These are phyloP conservation scores for Haplosporangium sp. DNA, from an alignment of 371 early-diverging fungal genomes.

Conservation along the genomic window DNA sequence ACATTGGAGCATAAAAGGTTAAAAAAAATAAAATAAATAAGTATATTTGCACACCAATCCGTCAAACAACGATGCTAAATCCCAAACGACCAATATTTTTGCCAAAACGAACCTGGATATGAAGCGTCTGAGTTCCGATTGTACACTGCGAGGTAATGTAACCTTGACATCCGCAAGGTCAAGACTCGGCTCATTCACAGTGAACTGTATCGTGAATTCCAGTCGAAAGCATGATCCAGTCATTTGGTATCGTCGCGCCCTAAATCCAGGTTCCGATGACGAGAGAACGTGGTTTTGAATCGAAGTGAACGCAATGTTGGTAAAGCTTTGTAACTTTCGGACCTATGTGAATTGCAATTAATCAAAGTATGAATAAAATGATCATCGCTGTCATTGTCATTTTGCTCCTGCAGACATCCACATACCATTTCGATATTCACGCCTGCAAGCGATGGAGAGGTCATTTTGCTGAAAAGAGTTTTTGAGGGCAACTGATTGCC, in stretches of 20 bases:
- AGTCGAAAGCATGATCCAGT: constrained; percentile 33
- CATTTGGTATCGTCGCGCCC: constrained; percentile 26
- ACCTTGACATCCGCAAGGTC: constrained; percentile 19
- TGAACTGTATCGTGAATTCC: constrained; percentile 37
- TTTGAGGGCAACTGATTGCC: not conserved
- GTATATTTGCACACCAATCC: not conserved
- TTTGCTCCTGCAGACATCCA: not conserved
- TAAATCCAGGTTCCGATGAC: constrained; percentile 10
- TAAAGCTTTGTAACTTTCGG: constrained; percentile 33
- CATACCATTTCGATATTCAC: constrained; percentile 36
- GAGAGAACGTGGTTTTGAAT: constrained; percentile 24
- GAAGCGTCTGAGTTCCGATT: constrained; percentile 20
- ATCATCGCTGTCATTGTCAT: not conserved
- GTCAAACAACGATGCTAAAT: not conserved
- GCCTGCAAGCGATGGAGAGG: constrained; percentile 2
- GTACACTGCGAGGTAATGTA: constrained; percentile 19
- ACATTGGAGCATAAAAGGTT: not conserved
- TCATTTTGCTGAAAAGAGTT: constrained; percentile 16
- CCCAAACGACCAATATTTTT: too few relatives aligned
- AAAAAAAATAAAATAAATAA: not conserved
- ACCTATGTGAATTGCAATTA: constrained; percentile 7
- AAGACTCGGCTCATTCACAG: constrained; percentile 33
- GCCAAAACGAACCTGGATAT: constrained; percentile 15
- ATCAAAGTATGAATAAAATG: not conserved
- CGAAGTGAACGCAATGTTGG: constrained; percentile 37